phyloP scores from a whole-genome alignment of 208 protist species.

The Acanthamoeba healyi region DNA sequence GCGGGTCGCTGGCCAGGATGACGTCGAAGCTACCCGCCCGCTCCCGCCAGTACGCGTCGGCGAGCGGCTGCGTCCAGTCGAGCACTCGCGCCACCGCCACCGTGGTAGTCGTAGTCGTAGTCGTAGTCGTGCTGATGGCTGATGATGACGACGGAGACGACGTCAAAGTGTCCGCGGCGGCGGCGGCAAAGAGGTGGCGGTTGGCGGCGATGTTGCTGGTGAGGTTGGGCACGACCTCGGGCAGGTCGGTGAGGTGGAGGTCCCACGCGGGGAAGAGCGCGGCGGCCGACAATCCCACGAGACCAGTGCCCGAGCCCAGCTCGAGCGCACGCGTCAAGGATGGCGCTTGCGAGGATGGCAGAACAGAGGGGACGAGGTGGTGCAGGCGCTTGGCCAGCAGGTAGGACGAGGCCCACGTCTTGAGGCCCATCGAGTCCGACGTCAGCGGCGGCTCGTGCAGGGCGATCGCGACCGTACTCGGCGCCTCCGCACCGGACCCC shows the following conservation, averaged over 20 bases:
- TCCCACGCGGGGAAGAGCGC: neutral
- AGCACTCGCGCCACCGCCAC: neutral
- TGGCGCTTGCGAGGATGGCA: neutral
- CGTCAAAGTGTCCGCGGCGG: neutral
- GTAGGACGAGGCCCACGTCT: constrained; percentile 18
- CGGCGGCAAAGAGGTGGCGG: neutral
- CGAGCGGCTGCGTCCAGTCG: constrained; percentile 15
- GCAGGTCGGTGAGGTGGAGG: constrained; percentile 8
- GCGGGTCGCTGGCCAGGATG: constrained; percentile 18
- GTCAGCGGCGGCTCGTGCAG: constrained; percentile 2
- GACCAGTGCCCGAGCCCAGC: neutral
- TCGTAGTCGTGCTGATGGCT: no score
- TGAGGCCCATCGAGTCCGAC: neutral
- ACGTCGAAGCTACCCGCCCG: neutral
- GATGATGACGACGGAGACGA: neutral
- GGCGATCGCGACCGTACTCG: neutral
- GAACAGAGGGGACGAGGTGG: neutral
- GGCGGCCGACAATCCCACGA: neutral
- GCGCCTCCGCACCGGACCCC: neutral
- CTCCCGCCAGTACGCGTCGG: neutral
- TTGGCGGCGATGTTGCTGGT: neutral
- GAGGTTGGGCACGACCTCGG: constrained; percentile 18
- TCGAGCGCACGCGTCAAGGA: neutral
- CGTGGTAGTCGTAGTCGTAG: no score
- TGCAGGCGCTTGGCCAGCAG: neutral